phyloP scores from a whole-genome alignment of 176 grass and related monocot species.

The Carex pumila region DNA sequence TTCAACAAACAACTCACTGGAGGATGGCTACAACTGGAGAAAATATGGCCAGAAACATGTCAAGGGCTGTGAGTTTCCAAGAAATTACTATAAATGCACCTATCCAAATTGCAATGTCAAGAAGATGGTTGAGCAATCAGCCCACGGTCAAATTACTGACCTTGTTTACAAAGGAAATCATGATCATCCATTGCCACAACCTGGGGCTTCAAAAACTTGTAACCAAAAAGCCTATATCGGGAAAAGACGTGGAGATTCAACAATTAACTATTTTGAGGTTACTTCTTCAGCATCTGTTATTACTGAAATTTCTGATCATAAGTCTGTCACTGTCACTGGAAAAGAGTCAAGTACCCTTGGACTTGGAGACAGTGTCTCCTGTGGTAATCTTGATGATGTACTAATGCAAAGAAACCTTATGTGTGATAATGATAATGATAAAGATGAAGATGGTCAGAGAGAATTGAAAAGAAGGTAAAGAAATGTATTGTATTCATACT shows the following conservation, averaged over 20 bases:
- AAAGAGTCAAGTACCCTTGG: slow-evolving; percentile 15
- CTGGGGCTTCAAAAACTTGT: slow-evolving; percentile 21
- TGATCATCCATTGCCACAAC: slow-evolving; percentile 71
- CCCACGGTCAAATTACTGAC: slow-evolving; percentile 66
- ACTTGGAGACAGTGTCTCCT: not conserved
- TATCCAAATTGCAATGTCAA: slow-evolving; percentile 75
- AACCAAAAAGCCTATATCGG: slow-evolving; percentile 7
- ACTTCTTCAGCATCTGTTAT: slow-evolving; percentile 18
- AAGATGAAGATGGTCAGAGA: slow-evolving; percentile 1
- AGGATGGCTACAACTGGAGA: slow-evolving; percentile 93
- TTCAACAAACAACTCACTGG: slow-evolving; percentile 30
- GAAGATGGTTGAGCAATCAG: slow-evolving; percentile 85
- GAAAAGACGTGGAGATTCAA: slow-evolving; percentile 12
- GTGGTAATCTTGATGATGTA: not conserved
- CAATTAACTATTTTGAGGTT: not conserved
- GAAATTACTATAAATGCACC: slow-evolving; percentile 97
- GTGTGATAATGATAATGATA: slow-evolving; percentile 10
- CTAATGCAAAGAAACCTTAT: not conserved
- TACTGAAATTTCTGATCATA: slow-evolving; percentile 22
- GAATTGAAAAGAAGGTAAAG: slow-evolving; percentile 30
- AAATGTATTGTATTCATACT: not conserved
- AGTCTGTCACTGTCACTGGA: slow-evolving; percentile 3
- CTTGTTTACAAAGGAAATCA: slow-evolving; percentile 90
- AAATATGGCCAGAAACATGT: slow-evolving; percentile 99
- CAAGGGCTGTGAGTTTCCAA: slow-evolving; percentile 89